Evolutionary conservation across 768 basidiomycete genomes (phyloP), one percentile per base, ranked within the genome.

Genomic region (Naganishia randhawae): DNA sequence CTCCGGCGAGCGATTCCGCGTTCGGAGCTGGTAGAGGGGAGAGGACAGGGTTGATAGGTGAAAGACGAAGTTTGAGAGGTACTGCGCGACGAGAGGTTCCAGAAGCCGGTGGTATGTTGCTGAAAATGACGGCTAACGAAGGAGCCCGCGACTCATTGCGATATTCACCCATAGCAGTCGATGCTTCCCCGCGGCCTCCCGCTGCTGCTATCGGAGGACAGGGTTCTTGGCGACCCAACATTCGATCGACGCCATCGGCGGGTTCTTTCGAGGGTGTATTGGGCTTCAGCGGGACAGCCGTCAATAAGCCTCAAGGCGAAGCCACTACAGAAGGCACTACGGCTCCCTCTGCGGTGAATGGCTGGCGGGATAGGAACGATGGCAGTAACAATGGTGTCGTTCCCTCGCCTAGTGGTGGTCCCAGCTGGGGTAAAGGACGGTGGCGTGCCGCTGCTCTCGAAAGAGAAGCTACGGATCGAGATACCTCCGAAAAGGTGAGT

Each of bases 81-180:
- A 45, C 66, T 25, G 22, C 55, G 19, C 42, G 68, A 10, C 25
- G 53, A 13, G 69, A 55, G 17, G 53, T 50, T 54, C 52, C 54
- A 22, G 69, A 66, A 42, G 54, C 57, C 14, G 69, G 88, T 68
- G 88, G 89, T 74, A 65, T 32, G 63, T 82, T 88, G 62, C 88
- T 88, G 72, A 50, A 25, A n/a, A n/a, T 19, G n/a, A 35, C 27
- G 25, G 48, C 37, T 1, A 9, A 11, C 32, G 32, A 51, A 17
- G 5, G 4, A 41, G 7, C n/a, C 4, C n/a, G 3, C 25, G n/a
- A 19, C 33, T 19, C 32, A 45, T 27, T 9, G 29, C n/a, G 29
- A 22, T 4, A 29, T 52, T 32, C 10, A 22, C 16, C 9, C 41
- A 39, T 48, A 50, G 22, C 7, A 48, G 52, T 45, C 4, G 55